phyloP scores from a whole-genome alignment of 163 green algal genomes.

The Scenedesmus sp. region DNA sequence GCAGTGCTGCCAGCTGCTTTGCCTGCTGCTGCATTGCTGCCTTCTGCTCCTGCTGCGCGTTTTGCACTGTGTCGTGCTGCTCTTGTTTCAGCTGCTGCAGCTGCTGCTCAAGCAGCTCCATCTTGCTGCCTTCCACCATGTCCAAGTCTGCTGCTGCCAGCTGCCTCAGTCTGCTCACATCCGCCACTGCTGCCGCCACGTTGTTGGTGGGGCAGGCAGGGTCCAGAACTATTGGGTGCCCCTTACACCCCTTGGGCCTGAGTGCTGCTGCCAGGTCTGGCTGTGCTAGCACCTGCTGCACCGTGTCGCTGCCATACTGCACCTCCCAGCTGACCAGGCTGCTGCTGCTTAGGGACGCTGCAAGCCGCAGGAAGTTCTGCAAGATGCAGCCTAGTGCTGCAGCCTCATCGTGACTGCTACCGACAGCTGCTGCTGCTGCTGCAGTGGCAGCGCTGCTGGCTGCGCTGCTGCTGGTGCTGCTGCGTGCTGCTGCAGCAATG shows the following conservation, averaged over 20 bases:
- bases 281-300: slow-evolving; percentile 17
- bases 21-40: not conserved
- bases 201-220: slow-evolving; percentile 24
- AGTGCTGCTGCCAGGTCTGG: not conserved
- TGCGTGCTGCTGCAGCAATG: slow-evolving; percentile 2
- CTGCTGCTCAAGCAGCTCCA: slow-evolving; percentile 17
- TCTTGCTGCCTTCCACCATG: not conserved
- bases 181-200: slow-evolving; percentile 37
- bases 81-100: not conserved
- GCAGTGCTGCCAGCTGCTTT: slow-evolving; percentile 11
- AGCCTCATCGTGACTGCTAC: not conserved
- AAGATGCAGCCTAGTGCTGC: slow-evolving; percentile 8
- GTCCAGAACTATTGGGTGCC: not conserved
- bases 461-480: not conserved
- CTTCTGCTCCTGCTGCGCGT: not conserved
- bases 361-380: slow-evolving; percentile 24
- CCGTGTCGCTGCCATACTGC: not conserved
- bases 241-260: not conserved
- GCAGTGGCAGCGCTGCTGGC: not conserved
- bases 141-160: slow-evolving; percentile 8
- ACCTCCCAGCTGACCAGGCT: slow-evolving; percentile 16
- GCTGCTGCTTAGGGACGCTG: not conserved
- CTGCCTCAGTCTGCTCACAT: slow-evolving; percentile 7
- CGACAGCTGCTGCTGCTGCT: slow-evolving; percentile 1
- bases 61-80: not conserved